Evolutionary conservation across 495 filamentous ascomycete species (phyloP).

Genomic region (Cladorrhinum samala): DNA sequence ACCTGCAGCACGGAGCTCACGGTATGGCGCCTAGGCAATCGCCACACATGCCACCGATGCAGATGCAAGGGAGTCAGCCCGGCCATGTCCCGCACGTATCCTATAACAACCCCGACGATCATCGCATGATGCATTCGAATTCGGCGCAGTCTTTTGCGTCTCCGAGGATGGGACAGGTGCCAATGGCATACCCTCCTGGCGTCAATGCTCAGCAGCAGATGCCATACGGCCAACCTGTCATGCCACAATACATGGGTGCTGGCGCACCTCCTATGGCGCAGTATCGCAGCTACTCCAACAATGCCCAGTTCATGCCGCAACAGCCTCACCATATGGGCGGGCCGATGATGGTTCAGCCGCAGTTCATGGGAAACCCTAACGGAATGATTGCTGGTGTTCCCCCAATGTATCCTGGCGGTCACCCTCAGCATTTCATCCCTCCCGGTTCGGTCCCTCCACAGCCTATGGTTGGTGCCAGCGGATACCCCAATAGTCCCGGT

Average conservation of each 20-base stretch:
- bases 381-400: conserved; percentile 52
- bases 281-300: conserved; percentile 50
- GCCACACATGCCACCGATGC: conserved; percentile 58
- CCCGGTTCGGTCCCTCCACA: conserved; percentile 55
- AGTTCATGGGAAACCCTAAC: conserved; percentile 47
- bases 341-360: conserved; percentile 77
- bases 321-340: conserved; percentile 55
- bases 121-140: conserved; percentile 79
- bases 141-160: conserved; percentile 72
- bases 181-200: conserved; percentile 63
- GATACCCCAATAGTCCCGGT: conserved; percentile 71
- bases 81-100: conserved; percentile 54
- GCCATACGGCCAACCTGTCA: conserved; percentile 65
- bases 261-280: conserved; percentile 52
- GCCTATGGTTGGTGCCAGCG: conserved; percentile 55
- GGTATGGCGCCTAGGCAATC: conserved; percentile 49
- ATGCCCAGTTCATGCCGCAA: conserved; percentile 61
- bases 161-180: conserved; percentile 63
- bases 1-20: conserved; percentile 47
- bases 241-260: conserved; percentile 63
- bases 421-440: conserved; percentile 54
- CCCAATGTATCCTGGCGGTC: conserved; percentile 60
- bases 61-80: conserved; percentile 57
- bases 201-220: conserved; percentile 65
- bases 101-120: conserved; percentile 67